Base-by-base conservation (phyloP, 1,284 basidiomycete species). In the Gymnopus androsaceus region DNA sequence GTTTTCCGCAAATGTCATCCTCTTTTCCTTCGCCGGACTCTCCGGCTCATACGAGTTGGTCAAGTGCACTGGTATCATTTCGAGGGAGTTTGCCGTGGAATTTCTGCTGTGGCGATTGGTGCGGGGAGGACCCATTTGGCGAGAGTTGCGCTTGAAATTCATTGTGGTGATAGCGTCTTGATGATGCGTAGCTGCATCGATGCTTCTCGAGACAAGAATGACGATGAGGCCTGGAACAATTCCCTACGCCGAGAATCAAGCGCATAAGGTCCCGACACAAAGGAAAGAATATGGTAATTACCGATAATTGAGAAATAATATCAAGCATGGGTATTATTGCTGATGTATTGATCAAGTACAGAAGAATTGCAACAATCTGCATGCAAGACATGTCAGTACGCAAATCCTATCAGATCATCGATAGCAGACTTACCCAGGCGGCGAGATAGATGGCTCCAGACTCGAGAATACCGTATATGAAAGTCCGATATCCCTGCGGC, bases 301-400 rank as follows among this genome's bases (percentile, higher is more conserved):
- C 46, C 33, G 46, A 48, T 34, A 48, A 48, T 27, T 48, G 46
- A 48, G 46, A 48, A 36, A 48, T 48, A 15, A 48, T 48, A 36
- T 48, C 46, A 15, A 48, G 46, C 46, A 48, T 48, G 5, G 46
- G 46, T 33, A 48, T 48, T 4, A 48, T 48, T 7, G 46, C 46
- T 21, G 46, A 48, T 14, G 30, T 33, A 48, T 48, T 48, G 46
- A 48, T 48, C 46, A 48, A 23, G 21, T 48, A 48, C 33, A 48
- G 14, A 34, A 48, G 30, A 27, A 48, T 36, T 25, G 46, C 46
- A 4, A 34, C 46, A n/a, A 48, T 48, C 41, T 42, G n/a, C 19
- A 40, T 23, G 7, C n/a, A n/a, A n/a, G n/a, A n/a, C n/a, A 41
- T 19, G 40, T 41, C 12, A 41, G 40, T 21, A 25, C 25, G 5